Conservation (phyloP, 345 rosid species). For the Crucihimalaya himalaica region DNA sequence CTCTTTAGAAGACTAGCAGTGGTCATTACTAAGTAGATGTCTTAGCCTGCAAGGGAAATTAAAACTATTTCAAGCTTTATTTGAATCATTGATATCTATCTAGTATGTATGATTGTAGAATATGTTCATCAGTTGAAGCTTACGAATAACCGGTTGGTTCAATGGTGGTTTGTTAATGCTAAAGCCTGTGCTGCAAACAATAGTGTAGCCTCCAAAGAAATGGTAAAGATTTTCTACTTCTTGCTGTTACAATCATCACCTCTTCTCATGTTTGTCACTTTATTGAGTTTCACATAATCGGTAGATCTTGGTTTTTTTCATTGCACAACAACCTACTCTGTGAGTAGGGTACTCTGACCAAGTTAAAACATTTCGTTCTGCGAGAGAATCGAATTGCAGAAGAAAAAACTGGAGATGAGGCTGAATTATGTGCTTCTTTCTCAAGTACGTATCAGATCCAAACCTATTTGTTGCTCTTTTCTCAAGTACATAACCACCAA, state of each 20-base stretch:
- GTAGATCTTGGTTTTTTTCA: not conserved
- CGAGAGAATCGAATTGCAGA: conserved; percentile 61
- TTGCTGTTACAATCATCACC: not conserved
- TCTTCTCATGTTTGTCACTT: conserved; percentile 10
- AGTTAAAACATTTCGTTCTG: conserved; percentile 49
- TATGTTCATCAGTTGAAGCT: conserved; percentile 60
- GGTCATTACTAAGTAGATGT: too few species aligned
- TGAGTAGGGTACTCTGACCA: conserved; percentile 48
- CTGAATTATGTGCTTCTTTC: too few species aligned
- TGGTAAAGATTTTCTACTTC: conserved; percentile 46
- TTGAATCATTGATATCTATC: too few species aligned
- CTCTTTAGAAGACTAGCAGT: too few species aligned
- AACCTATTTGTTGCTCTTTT: too few species aligned
- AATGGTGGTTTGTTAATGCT: conserved; percentile 75
- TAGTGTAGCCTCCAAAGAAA: conserved; percentile 41
- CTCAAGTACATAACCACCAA: too few species aligned
- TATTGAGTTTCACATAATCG: not conserved
- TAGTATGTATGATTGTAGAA: too few species aligned
- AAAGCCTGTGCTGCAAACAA: conserved; percentile 45
- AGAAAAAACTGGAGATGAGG: conserved; percentile 54
- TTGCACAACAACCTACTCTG: conserved; percentile 53
- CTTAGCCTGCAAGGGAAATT: too few species aligned
- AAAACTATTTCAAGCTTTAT: too few species aligned
- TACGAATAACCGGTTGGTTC: conserved; percentile 57
- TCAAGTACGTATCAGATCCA: too few species aligned